A percentile compares a stretch with the other conserved stretches of the same genome.
phyloP scores from a whole-genome alignment of 2,329 filamentous ascomycete genomes.

The Xenoacremonium recifei region DNA sequence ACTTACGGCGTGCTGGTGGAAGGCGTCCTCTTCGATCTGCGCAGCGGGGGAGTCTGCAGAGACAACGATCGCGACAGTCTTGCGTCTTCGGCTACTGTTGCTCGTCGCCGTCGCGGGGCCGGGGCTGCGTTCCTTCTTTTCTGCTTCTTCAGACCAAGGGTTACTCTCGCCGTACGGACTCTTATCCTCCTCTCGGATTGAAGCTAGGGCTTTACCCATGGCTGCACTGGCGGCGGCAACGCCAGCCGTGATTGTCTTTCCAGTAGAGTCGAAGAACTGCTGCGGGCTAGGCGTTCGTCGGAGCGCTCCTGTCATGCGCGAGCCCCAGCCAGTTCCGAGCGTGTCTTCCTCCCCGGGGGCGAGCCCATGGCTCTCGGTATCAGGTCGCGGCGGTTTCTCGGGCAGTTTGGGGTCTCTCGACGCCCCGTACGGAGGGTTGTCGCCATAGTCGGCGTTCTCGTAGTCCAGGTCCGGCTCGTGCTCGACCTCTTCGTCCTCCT shows the following conservation, averaged over 20 bases:
- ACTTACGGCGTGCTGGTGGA: slow-evolving; percentile 81
- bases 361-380: slow-evolving; percentile 43
- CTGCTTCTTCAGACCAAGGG: slow-evolving; percentile 88
- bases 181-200: slow-evolving; percentile 77
- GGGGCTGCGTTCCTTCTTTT: slow-evolving; percentile 52
- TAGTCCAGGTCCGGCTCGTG: slow-evolving; percentile 50
- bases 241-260: slow-evolving; percentile 76
- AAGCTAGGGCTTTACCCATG: slow-evolving; percentile 77
- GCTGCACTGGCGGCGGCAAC: slow-evolving; percentile 80
- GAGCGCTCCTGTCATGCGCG: slow-evolving; percentile 77
- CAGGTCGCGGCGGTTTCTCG: slow-evolving; percentile 37
- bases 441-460: slow-evolving; percentile 50
- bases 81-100: slow-evolving; percentile 53
- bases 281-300: slow-evolving; percentile 82
- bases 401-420: slow-evolving; percentile 33
- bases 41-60: slow-evolving; percentile 70
- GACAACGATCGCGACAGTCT: slow-evolving; percentile 84
- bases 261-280: slow-evolving; percentile 81
- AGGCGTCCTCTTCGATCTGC: slow-evolving; percentile 55
- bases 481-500: slow-evolving; percentile 65
- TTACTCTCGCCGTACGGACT: slow-evolving; percentile 82
- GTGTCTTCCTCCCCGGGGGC: slow-evolving; percentile 27
- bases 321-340: slow-evolving; percentile 60
- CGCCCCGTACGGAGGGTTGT: slow-evolving; percentile 50
- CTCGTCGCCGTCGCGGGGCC: slow-evolving; percentile 20